phyloP scores from a whole-genome alignment of 1,284 basidiomycete genomes.

The Trichosporon sp. region DNA sequence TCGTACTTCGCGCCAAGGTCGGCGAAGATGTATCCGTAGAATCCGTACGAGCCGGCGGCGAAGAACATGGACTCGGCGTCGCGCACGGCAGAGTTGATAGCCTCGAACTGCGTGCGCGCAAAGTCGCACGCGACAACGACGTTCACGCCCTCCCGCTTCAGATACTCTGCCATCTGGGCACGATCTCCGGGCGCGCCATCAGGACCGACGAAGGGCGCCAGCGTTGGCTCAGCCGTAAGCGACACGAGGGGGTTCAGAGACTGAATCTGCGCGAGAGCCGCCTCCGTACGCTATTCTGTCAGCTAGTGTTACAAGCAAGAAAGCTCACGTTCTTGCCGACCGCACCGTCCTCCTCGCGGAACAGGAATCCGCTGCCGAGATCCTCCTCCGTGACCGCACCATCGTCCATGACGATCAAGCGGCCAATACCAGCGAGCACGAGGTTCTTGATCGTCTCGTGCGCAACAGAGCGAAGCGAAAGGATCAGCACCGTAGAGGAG shows the following conservation, averaged over 20 bases:
- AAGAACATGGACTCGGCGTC: conserved; percentile 77
- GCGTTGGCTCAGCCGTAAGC: conserved; percentile 66
- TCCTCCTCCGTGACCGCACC: conserved; percentile 66
- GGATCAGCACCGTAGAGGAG: conserved; percentile 83
- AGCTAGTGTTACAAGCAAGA: neutral
- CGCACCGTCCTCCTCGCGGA: conserved; percentile 76
- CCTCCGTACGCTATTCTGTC: conserved; percentile 71
- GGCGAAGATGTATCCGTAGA: conserved; percentile 90
- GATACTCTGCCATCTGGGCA: conserved; percentile 64
- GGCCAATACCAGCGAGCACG: conserved; percentile 64
- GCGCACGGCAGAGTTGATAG: conserved; percentile 75
- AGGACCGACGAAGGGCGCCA: conserved; percentile 59
- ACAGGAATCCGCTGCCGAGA: conserved; percentile 90
- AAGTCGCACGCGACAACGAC: conserved; percentile 82
- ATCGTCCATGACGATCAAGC: conserved; percentile 62
- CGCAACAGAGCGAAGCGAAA: conserved; percentile 78
- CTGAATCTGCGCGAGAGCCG: conserved; percentile 78
- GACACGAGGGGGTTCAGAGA: conserved; percentile 89
- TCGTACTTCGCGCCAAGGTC: conserved; percentile 79
- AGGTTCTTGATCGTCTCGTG: conserved; percentile 96
- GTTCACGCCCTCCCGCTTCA: conserved; percentile 66
- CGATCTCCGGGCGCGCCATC: conserved; percentile 41
- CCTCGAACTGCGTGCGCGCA: conserved; percentile 66
- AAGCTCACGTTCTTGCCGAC: conserved; percentile 75
- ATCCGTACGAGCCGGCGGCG: conserved; percentile 83